Evolutionary conservation across 208 protist genomes (phyloP).

Genomic region (Crithidia thermophila): DNA sequence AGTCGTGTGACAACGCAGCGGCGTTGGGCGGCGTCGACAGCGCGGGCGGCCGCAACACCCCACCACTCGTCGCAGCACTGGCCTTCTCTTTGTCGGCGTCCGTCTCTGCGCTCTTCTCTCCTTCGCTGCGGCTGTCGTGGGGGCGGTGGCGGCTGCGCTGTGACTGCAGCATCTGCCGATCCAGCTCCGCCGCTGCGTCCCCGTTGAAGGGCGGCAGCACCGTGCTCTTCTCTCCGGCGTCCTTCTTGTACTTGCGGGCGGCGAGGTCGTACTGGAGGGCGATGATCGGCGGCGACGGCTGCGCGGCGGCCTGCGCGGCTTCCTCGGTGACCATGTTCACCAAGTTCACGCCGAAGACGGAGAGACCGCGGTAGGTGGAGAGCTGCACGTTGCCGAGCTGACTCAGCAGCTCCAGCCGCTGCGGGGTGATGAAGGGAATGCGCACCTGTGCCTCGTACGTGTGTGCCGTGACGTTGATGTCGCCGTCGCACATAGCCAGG

Average conservation of each 20-base stretch:
- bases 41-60: too few species aligned
- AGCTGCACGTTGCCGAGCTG: constrained; percentile 53
- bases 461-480: constrained; percentile 23
- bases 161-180: too few species aligned
- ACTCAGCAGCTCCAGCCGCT: constrained; percentile 61
- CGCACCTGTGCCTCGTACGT: constrained; percentile 39
- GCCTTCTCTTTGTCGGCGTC: too few species aligned
- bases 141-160: too few species aligned
- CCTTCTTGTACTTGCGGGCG: constrained; percentile 39
- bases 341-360: constrained; percentile 56
- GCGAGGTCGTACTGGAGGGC: constrained; percentile 54
- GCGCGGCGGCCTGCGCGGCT: constrained; percentile 32
- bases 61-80: too few species aligned
- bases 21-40: too few species aligned
- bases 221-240: constrained; percentile 33
- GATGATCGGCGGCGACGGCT: constrained; percentile 46
- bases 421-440: constrained; percentile 71
- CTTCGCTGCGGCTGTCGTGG: too few species aligned
- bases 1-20: too few species aligned
- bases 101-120: background rate
- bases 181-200: constrained; percentile 2
- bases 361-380: constrained; percentile 52
- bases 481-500: constrained; percentile 36
- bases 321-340: constrained; percentile 68
- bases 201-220: constrained; percentile 15